Conservation (phyloP, 768 basidiomycete species). For the Russula ochroleuca region DNA sequence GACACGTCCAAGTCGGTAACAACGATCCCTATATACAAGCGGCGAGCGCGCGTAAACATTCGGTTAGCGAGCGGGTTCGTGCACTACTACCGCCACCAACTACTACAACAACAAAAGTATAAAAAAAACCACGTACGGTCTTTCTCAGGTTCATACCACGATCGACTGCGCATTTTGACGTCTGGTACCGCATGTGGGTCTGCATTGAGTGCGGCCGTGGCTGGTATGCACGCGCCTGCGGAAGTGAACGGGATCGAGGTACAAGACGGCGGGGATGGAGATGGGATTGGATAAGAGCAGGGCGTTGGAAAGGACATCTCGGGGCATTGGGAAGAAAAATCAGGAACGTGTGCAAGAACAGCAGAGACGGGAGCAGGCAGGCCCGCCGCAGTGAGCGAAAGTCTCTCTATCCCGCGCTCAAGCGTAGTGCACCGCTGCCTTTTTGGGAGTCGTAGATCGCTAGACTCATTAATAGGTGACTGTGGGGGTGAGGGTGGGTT, state of each 20-base stretch:
- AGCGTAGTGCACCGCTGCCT: constrained; percentile 23
- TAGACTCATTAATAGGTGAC: constrained; percentile 2
- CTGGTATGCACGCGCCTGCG: neutral
- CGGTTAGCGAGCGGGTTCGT: neutral
- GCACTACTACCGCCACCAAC: neutral
- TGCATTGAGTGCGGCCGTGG: neutral
- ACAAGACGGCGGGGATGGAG: neutral
- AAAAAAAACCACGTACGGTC: constrained; percentile 21
- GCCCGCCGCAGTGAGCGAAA: constrained; percentile 6
- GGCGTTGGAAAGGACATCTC: neutral
- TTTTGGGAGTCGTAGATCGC: constrained; percentile 5
- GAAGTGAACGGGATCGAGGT: neutral
- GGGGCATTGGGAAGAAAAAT: neutral
- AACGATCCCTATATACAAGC: constrained; percentile 20
- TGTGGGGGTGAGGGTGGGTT: constrained; percentile 16
- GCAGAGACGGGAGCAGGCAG: neutral
- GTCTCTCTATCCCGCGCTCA: constrained; percentile 19
- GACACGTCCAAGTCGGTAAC: constrained; percentile 27
- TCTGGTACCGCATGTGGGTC: neutral
- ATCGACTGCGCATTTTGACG: constrained; percentile 26
- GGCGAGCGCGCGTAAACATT: neutral
- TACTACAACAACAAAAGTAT: neutral
- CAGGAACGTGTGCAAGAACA: neutral
- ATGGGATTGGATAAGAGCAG: neutral
- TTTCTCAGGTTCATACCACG: constrained; percentile 28